Conservation (phyloP, 306 rosid genomes). For the Clitoria ternatea region DNA sequence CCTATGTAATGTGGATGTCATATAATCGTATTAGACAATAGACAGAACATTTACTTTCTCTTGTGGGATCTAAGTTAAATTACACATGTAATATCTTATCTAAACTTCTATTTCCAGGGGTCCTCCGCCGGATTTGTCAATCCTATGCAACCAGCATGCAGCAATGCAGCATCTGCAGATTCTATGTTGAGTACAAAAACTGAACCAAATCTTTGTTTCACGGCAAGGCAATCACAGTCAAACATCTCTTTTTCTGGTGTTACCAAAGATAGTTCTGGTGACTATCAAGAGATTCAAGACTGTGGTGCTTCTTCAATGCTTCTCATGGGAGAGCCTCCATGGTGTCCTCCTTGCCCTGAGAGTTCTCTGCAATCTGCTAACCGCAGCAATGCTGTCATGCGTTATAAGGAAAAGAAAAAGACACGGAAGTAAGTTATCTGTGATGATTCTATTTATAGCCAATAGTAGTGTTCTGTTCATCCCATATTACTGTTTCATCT, state of each 20-base stretch:
- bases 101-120: conserved; percentile 43
- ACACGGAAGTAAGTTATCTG: conserved; percentile 64
- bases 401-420: conserved; percentile 95
- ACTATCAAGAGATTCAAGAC: conserved; percentile 85
- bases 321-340: conserved; percentile 91
- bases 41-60: not conserved
- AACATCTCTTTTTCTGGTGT: conserved; percentile 74
- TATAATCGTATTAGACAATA: not conserved
- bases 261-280: conserved; percentile 62
- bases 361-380: conserved; percentile 64
- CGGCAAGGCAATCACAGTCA: conserved; percentile 53
- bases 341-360: conserved; percentile 77
- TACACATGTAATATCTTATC: conserved; percentile 12
- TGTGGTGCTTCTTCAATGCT: conserved; percentile 82
- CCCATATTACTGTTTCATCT: not conserved
- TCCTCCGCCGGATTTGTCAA: conserved; percentile 43
- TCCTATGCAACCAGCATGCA: conserved; percentile 57
- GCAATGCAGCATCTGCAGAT: conserved; percentile 84
- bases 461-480: not conserved
- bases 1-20: not conserved
- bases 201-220: conserved; percentile 59
- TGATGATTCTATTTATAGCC: not conserved
- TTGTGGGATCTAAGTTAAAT: not conserved
- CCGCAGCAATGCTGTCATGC: conserved; percentile 87
- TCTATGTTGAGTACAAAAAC: conserved; percentile 74